Percentiles rank a stretch among this genome's conserved stretches.
Conservation (phyloP, 768 basidiomycete genomes). For the Phylloporus arenicola region DNA sequence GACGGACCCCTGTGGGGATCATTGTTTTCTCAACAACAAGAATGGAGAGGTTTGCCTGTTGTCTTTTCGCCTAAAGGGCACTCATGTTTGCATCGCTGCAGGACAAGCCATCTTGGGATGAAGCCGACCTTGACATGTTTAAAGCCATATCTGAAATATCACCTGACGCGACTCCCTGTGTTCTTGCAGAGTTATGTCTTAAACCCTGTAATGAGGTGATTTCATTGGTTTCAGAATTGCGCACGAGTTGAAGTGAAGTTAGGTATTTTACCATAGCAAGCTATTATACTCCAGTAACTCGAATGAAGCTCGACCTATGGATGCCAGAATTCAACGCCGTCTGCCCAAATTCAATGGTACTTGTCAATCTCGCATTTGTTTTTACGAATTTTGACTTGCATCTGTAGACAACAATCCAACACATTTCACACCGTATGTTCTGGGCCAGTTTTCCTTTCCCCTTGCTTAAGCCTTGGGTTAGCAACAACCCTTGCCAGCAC, state of each 20-base stretch:
- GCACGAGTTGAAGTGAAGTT: slow-evolving; percentile 2
- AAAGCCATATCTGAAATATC: slow-evolving; percentile 36
- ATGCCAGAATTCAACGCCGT: slow-evolving; percentile 7
- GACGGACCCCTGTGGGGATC: slow-evolving; percentile 21
- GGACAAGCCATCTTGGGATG: slow-evolving; percentile 34
- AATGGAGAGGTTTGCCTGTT: slow-evolving; percentile 11
- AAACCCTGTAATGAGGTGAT: slow-evolving; percentile 59
- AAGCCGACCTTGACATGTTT: slow-evolving; percentile 36
- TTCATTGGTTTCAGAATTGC: not conserved
- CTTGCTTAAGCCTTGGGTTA: slow-evolving; percentile 17
- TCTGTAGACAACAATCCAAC: slow-evolving; percentile 13
- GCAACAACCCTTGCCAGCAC: slow-evolving; percentile 51
- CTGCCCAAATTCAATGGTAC: slow-evolving; percentile 20
- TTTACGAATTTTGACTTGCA: slow-evolving; percentile 5
- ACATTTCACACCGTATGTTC: slow-evolving; percentile 24
- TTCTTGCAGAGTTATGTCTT: slow-evolving; percentile 48
- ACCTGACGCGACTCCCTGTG: slow-evolving; percentile 47
- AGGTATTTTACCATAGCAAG: slow-evolving; percentile 23
- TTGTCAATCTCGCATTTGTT: not conserved
- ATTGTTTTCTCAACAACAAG: slow-evolving; percentile 23
- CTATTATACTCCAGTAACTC: slow-evolving; percentile 5
- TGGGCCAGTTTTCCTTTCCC: not conserved
- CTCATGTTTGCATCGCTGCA: slow-evolving; percentile 2
- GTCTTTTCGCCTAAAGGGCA: not conserved
- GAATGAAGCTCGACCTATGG: not conserved